Evolutionary conservation across 2,329 filamentous ascomycete genomes (phyloP), one percentile per base, ranked within the genome.

Genomic region (Chaetomiaceae sp.): DNA sequence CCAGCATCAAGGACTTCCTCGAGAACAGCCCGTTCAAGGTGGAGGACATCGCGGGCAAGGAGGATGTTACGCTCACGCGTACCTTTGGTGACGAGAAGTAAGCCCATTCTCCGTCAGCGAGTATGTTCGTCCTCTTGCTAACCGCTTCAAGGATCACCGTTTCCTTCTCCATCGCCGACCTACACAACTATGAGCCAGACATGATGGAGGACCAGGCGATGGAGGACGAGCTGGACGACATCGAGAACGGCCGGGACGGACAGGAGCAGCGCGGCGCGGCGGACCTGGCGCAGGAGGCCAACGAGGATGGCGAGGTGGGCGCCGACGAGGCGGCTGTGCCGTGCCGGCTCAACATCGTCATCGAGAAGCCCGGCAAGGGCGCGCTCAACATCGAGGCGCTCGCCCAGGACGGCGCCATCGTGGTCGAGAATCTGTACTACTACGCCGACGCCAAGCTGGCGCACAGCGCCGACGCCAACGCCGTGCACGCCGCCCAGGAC

Each of bases 371-470:
- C 50, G 79, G 78, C 69, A 85, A 87, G 62, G 90, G 91, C 50
- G 88, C 88, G 22, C 77, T 98, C 54, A 83, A 86, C 68, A 82
- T 98, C 59, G 88, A 95, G 67, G 86, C 89, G 50, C 74, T 86
- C 50, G 88, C 88, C 26, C 85, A 93, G 70, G 87, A 95, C 58
- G 89, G 90, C 59, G 74, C 82, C 65, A 84, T 97, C 66, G 74
- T 88, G 59, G 84, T 97, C 62, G 87, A 96, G 65, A 91, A 93
- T 70, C 79, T 97, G 61, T 89, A 85, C 68, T 91, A 88, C 76
- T 94, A 88, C 73, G 74, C 79, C 58, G 83, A 90, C 58, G 75
- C 84, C 50, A 82, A 85, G 48, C 72, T 94, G 54, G 88, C 91
- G 34, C 81, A 88, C 63, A 81, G 85, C 53, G 74, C 83, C 60